These are phyloP conservation scores for Rhytidhysteron rufulum DNA, from an alignment of 2,329 filamentous ascomycete species.

Conservation along the genomic window DNA sequence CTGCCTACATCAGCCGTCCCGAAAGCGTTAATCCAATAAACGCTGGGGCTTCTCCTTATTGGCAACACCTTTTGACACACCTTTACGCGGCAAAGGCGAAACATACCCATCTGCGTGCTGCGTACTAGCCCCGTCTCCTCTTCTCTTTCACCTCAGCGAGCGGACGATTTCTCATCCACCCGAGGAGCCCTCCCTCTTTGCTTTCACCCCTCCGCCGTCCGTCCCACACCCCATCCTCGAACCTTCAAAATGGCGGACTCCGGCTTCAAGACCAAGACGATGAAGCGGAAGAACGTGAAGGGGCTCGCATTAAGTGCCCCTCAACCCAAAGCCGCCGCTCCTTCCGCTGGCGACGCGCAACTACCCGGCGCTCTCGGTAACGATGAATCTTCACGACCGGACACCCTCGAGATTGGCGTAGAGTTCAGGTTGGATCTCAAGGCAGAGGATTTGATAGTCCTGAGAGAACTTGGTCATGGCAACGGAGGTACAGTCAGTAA, in stretches of 20 bases:
- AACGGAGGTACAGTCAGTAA: constrained; percentile 99
- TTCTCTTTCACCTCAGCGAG: not conserved
- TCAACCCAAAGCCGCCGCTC: constrained; percentile 65
- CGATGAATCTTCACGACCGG: constrained; percentile 57
- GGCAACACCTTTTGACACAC: constrained; percentile 31
- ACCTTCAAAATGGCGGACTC: constrained; percentile 50
- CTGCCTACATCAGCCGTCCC: constrained; percentile 16
- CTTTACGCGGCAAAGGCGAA: constrained; percentile 35
- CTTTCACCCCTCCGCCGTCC: constrained; percentile 4
- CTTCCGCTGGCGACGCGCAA: constrained; percentile 68
- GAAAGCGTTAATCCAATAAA: constrained; percentile 36
- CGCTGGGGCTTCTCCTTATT: constrained; percentile 37
- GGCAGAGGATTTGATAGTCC: constrained; percentile 84
- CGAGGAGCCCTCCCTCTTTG: constrained; percentile 3
- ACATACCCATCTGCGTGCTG: constrained; percentile 17
- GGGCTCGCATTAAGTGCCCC: constrained; percentile 82
- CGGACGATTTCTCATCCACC: constrained; percentile 8
- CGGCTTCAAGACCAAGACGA: constrained; percentile 64
- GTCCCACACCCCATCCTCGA: constrained; percentile 13
- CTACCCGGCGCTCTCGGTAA: constrained; percentile 57
- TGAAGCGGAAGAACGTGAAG: constrained; percentile 99
- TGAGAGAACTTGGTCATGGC: constrained; percentile 92
- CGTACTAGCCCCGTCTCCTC: constrained; percentile 15
- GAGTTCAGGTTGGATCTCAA: constrained; percentile 93
- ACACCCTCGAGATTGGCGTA: constrained; percentile 89